A percentile compares a stretch with the other conserved stretches of the same genome.
Evolutionary conservation across 495 filamentous ascomycete genomes (phyloP).

Genomic region (Talaromyces nanjingensis): DNA sequence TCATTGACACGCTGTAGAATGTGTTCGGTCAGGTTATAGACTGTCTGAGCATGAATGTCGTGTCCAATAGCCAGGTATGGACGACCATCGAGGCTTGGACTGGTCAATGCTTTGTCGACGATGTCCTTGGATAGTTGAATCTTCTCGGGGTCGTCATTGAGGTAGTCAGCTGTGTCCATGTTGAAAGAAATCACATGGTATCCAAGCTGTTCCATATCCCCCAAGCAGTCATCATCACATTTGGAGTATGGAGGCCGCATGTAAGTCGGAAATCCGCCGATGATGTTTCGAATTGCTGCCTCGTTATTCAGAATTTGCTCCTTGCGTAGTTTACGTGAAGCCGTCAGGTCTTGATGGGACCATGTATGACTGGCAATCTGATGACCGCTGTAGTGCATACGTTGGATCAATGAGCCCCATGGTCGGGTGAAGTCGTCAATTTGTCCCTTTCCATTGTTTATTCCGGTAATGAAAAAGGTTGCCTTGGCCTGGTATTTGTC

Average conservation of each 20-base stretch:
- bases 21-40: slow-evolving; percentile 68
- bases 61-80: slow-evolving; percentile 67
- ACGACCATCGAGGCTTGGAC: slow-evolving; percentile 32
- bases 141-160: slow-evolving; percentile 48
- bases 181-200: slow-evolving; percentile 74
- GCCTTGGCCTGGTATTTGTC: slow-evolving; percentile 59
- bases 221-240: slow-evolving; percentile 55
- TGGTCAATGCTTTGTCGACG: slow-evolving; percentile 50
- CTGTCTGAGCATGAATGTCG: slow-evolving; percentile 72
- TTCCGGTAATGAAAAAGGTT: slow-evolving; percentile 76
- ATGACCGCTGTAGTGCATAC: slow-evolving; percentile 65
- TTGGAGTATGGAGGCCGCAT: slow-evolving; percentile 80
- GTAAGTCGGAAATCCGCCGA: slow-evolving; percentile 78
- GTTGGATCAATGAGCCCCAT: slow-evolving; percentile 57
- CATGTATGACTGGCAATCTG: slow-evolving; percentile 82
- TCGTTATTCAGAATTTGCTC: slow-evolving; percentile 74
- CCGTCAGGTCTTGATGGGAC: slow-evolving; percentile 69
- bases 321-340: slow-evolving; percentile 46
- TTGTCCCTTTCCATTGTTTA: slow-evolving; percentile 63
- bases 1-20: slow-evolving; percentile 53
- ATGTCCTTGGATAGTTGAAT: slow-evolving; percentile 71
- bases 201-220: slow-evolving; percentile 55
- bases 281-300: slow-evolving; percentile 69
- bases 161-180: slow-evolving; percentile 73
- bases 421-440: slow-evolving; percentile 55